Conservation (phyloP, 2,329 filamentous ascomycete species). For the Sclerotinia borealis region DNA sequence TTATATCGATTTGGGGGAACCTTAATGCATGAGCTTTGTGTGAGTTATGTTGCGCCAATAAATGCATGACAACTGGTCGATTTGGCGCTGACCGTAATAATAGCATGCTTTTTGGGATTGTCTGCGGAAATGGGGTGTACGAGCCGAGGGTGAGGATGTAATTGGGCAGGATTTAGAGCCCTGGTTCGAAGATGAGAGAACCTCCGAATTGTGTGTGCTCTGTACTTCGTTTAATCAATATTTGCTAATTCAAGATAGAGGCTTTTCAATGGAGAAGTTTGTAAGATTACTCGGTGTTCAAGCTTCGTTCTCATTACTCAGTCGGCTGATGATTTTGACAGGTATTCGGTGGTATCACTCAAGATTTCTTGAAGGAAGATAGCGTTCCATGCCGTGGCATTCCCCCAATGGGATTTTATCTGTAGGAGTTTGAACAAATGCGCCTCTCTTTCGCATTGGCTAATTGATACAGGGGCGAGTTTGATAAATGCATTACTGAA, state of each 20-base stretch:
- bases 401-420: constrained; percentile 6
- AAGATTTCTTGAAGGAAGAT: not conserved
- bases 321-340: not conserved
- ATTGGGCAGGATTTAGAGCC: not conserved
- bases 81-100: not conserved
- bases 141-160: not conserved
- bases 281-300: not conserved
- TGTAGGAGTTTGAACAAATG: not conserved
- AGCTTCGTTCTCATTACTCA: too few relatives aligned
- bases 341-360: not conserved
- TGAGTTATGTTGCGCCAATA: not conserved
- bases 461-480: not conserved
- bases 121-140: not conserved
- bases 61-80: not conserved
- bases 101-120: constrained; percentile 8
- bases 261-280: constrained; percentile 7
- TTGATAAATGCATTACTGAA: not conserved
- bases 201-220: not conserved
- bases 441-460: not conserved
- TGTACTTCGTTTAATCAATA: not conserved
- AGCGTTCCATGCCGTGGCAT: not conserved
- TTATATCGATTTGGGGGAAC: not conserved
- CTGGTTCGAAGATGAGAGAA: constrained; percentile 6
- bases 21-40: constrained; percentile 2
- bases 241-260: not conserved